Conservation (phyloP, 176 grass and related monocot species). For the Eleusine coracana region DNA sequence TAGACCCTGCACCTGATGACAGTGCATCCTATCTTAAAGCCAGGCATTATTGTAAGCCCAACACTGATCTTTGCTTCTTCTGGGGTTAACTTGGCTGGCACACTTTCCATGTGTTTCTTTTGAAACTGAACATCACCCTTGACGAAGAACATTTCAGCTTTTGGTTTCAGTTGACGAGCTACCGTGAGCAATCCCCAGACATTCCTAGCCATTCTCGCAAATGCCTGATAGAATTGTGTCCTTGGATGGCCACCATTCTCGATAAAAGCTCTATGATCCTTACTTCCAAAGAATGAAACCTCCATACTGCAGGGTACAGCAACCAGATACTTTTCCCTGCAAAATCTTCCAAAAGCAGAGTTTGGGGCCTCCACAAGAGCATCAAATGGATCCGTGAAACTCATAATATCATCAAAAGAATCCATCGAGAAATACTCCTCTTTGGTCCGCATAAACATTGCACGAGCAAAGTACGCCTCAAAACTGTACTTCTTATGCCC, state of each 20-base stretch:
- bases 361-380: slow-evolving; percentile 59
- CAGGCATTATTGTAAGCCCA: slow-evolving; percentile 79
- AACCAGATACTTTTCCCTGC: slow-evolving; percentile 60
- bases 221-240: slow-evolving; percentile 75
- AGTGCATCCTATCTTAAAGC: slow-evolving; percentile 80
- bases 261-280: slow-evolving; percentile 73
- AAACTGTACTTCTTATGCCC: slow-evolving; percentile 71
- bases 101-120: slow-evolving; percentile 73
- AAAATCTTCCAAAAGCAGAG: slow-evolving; percentile 79
- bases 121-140: slow-evolving; percentile 46
- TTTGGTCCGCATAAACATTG: slow-evolving; percentile 54
- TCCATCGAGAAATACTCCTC: slow-evolving; percentile 41
- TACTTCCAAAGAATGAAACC: slow-evolving; percentile 73
- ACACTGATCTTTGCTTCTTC: slow-evolving; percentile 52
- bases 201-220: slow-evolving; percentile 69
- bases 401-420: slow-evolving; percentile 60
- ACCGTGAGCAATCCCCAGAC: slow-evolving; percentile 68
- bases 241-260: slow-evolving; percentile 70
- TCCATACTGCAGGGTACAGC: slow-evolving; percentile 69
- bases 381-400: slow-evolving; percentile 64
- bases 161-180: slow-evolving; percentile 59
- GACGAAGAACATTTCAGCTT: slow-evolving; percentile 77
- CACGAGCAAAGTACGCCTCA: slow-evolving; percentile 61
- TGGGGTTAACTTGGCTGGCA: slow-evolving; percentile 39
- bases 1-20: slow-evolving; percentile 75